Conservation (phyloP, 176 grass and related monocot species). For the Aechmea fasciata region DNA sequence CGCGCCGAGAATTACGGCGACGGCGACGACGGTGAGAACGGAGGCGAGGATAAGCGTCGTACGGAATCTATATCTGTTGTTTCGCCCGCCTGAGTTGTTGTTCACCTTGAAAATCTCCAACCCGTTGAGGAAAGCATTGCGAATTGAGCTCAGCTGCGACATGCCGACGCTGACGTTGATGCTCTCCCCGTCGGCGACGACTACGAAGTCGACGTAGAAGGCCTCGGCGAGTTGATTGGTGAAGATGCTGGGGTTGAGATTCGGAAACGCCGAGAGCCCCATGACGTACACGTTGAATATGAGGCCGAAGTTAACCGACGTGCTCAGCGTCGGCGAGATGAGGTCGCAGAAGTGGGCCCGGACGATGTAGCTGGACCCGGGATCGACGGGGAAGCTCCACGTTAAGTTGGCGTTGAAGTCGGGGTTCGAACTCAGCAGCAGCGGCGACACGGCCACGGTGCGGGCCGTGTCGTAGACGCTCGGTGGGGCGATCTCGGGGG, state of each 20-base stretch:
- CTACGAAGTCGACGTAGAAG: constrained; percentile 20
- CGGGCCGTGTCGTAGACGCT: constrained; percentile 22
- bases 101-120: constrained; percentile 69
- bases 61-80: not conserved
- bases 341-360: constrained; percentile 45
- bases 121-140: constrained; percentile 47
- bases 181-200: not conserved
- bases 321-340: not conserved
- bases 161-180: constrained; percentile 32
- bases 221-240: not conserved
- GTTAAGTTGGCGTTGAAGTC: constrained; percentile 26
- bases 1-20: constrained; percentile 11
- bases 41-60: constrained; percentile 12
- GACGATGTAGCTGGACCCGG: constrained; percentile 23
- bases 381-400: constrained; percentile 19
- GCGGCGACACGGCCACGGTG: not conserved
- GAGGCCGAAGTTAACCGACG: not conserved
- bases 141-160: not conserved
- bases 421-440: not conserved
- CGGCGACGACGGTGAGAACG: constrained; percentile 18
- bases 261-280: not conserved
- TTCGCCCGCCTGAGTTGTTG: not conserved
- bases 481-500: constrained; percentile 17
- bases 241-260: not conserved
- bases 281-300: constrained; percentile 29